Evolutionary conservation across 164 flowering plant genomes (phyloP), one percentile per base, ranked within the genome.

Genomic region (Aristolochia californica): DNA sequence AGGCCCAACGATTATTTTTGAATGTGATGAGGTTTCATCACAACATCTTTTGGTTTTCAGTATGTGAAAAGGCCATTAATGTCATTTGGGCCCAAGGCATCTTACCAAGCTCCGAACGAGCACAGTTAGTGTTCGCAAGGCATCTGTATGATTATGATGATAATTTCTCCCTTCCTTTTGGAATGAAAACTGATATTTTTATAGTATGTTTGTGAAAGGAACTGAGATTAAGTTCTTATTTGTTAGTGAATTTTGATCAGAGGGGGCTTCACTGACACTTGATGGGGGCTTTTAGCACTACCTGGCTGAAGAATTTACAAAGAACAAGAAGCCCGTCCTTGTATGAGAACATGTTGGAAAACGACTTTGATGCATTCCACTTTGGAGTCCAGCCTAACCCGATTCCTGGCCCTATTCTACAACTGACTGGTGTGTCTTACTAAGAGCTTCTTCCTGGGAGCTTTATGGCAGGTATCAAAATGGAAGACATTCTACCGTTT

Each of bases 21-120:
- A 12, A 13, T 50, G 4, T 21, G 53, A 11, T 18, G 22, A 18
- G 1, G 14, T 18, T 50, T 50, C 25, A 50, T 9, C 1, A 21
- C 16, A 4, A 13, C 10, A 0, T 51, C 2, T 52, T 13, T 60
- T 49, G 28, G 14, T 62, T 67, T 78, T 74, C 84, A 89, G 97
- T 97, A 89, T 74, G 89, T 93, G 26, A 89, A 82, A 63, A 81
- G 97, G 52, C 87, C 96, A 45, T 53, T 85, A 68, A 69, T 87
- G 8, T 87, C 86, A 43, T 93, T 93, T 79, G 99, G 99, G 69
- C 99, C 99, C 45, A 93, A 89, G 66, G 82, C 87, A 65, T 78
- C 91, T 57, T n/a, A 73, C 75, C 68, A 79, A 75, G 74, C 91
- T 85, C 54, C 76, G 60, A 72, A 89, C 97, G 43, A 79, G 73